These are phyloP conservation scores for Seiridium unicorne DNA, from an alignment of 2,329 filamentous ascomycete species.

Conservation along the genomic window DNA sequence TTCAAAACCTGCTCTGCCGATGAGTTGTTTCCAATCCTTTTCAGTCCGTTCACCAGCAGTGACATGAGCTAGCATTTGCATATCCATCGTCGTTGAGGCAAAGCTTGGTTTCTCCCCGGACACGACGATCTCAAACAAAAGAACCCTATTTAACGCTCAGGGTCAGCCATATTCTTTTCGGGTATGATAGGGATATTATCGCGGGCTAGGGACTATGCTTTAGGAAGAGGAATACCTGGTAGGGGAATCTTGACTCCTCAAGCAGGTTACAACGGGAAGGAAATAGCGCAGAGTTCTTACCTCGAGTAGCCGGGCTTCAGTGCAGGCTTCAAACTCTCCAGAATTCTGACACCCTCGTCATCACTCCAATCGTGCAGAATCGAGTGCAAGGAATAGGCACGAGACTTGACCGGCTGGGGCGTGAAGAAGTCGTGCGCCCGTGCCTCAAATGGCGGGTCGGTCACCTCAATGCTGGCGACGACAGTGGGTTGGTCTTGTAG, in stretches of 20 bases:
- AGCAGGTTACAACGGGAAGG: too few species aligned
- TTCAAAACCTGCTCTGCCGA: constrained; percentile 17
- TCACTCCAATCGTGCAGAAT: constrained; percentile 37
- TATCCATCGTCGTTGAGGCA: constrained; percentile 23
- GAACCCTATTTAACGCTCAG: constrained; percentile 13
- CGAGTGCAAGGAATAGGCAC: constrained; percentile 26
- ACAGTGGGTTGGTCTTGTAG: background rate
- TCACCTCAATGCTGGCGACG: background rate
- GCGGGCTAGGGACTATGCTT: too few species aligned
- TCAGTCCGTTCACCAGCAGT: constrained; percentile 21
- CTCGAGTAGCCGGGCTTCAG: constrained; percentile 32
- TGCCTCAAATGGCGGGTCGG: background rate
- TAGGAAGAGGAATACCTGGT: too few species aligned
- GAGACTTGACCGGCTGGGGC: constrained; percentile 25
- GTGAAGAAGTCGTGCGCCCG: constrained; percentile 27
- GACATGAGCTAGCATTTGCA: constrained; percentile 20
- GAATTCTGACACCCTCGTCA: constrained; percentile 28
- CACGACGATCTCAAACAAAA: constrained; percentile 41
- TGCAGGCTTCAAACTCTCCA: constrained; percentile 25
- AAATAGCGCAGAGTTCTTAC: too few species aligned
- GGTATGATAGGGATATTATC: too few species aligned
- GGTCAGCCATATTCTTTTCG: too few species aligned
- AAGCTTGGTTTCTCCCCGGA: constrained; percentile 21
- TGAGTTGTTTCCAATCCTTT: constrained; percentile 14
- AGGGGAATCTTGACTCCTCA: too few species aligned